These are phyloP conservation scores for Puccinia novopanici DNA, from an alignment of 1,284 basidiomycete species.

Conservation along the genomic window DNA sequence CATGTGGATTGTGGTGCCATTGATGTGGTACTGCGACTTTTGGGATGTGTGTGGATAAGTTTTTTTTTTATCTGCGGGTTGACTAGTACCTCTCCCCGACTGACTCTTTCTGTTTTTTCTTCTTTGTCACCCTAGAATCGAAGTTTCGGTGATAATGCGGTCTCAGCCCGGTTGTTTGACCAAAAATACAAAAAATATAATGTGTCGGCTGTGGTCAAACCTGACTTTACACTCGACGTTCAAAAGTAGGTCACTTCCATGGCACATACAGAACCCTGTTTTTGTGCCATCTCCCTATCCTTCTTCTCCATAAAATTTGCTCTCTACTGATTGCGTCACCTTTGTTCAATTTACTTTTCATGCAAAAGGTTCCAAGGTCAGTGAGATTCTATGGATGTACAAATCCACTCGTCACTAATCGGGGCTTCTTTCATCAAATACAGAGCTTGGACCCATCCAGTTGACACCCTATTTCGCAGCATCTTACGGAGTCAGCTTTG, in stretches of 20 bases:
- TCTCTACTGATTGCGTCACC: background rate
- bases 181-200: slow-evolving; percentile 45
- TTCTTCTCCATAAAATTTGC: background rate
- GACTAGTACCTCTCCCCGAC: background rate
- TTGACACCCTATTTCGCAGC: slow-evolving; percentile 47
- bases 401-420: background rate
- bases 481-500: slow-evolving; percentile 49
- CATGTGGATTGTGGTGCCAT: slow-evolving; percentile 46
- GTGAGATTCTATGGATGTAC: background rate
- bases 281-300: background rate
- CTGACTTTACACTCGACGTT: slow-evolving; percentile 44
- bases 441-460: slow-evolving; percentile 47
- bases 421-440: no score
- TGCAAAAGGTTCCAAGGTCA: slow-evolving; percentile 20
- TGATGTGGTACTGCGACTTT: slow-evolving; percentile 48
- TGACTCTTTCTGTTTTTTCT: background rate
- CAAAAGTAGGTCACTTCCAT: slow-evolving; percentile 24
- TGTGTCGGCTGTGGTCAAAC: slow-evolving; percentile 40
- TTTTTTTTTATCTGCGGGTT: background rate
- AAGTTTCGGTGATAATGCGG: slow-evolving; percentile 49
- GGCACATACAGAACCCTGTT: background rate
- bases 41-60: slow-evolving; percentile 30
- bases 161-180: slow-evolving; percentile 43
- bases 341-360: background rate
- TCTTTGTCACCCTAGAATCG: slow-evolving; percentile 10